Percentiles rank a stretch among this genome's conserved stretches.
Evolutionary conservation across 192 early-diverging fungal genomes (phyloP).

Genomic region (Anaeromyces robustus): DNA sequence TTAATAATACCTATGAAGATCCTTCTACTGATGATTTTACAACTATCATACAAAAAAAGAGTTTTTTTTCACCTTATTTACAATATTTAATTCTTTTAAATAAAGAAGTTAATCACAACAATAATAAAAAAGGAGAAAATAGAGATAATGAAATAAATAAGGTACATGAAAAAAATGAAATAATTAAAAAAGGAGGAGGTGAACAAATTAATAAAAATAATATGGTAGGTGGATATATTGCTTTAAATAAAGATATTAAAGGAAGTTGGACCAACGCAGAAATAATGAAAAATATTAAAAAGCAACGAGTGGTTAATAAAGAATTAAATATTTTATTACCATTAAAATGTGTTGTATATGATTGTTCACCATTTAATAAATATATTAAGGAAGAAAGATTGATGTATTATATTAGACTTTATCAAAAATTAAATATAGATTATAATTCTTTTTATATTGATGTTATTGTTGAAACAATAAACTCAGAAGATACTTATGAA

Average conservation of each 20-base stretch:
- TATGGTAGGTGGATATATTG: neutral
- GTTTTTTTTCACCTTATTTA: neutral
- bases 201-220: neutral
- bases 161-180: neutral
- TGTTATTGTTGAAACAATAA: neutral
- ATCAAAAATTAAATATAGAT: neutral
- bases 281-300: neutral
- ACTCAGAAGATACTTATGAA: neutral
- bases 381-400: neutral
- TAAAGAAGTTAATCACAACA: neutral
- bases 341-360: neutral
- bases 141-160: neutral
- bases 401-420: neutral
- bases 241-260: neutral
- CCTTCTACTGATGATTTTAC: neutral
- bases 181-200: neutral
- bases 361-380: neutral
- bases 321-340: neutral
- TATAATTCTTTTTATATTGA: neutral
- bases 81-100: neutral
- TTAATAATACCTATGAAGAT: neutral
- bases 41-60: neutral
- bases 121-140: neutral
- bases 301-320: neutral
- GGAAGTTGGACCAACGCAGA: neutral